Evolutionary conservation across 805 yeast genomes (phyloP), one percentile per base, ranked within the genome.

Genomic region (Osmozyma mogii): DNA sequence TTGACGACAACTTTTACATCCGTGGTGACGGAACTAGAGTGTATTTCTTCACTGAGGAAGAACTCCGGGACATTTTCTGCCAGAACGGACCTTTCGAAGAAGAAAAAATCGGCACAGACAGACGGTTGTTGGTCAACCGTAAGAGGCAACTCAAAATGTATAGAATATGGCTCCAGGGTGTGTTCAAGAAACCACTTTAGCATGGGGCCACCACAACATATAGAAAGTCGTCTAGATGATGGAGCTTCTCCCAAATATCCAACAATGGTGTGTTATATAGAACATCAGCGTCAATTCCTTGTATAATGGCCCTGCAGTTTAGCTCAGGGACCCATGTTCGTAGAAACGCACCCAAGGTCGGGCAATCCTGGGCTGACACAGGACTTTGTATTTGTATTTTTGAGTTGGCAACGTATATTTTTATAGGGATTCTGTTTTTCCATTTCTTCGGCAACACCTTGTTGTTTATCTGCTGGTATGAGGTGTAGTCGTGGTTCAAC

Each of bases 21-120:
- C 74, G 98, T 48, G 98, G 98, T 22, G 98, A 92, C 52, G 98
- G 98, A 27, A 92, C 98, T 0, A 68, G 98, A 44, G 98, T 92
- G 9, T 92, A 92, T 54, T 92, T 92, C 61, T 92, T 92, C 62
- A 84, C 95, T 2, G 97, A 89, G 51, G 95, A 89, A 35, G 96
- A 92, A 57, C 56, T 89, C 34, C 65, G 83, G 37, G 61, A 70
- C 25, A 82, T 89, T 3, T 92, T 89, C 52, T 49, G 58, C 27
- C 30, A 29, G 6, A 48, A 56, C 16, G 62, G 67, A 5, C 64
- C 64, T 12, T 85, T 89, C 47, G 53, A 49, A n/a, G 89, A 83
- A 40, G 70, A 64, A 22, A 79, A 71, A 50, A 79, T 92, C 23
- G 97, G 84, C 1, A 82, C 94, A 1, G 98, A 92, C 59, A 72